Percentiles rank a stretch among this genome's conserved stretches.
These are phyloP conservation scores for Caloboletus inedulis DNA, from an alignment of 1,284 basidiomycete species.

Conservation along the genomic window DNA sequence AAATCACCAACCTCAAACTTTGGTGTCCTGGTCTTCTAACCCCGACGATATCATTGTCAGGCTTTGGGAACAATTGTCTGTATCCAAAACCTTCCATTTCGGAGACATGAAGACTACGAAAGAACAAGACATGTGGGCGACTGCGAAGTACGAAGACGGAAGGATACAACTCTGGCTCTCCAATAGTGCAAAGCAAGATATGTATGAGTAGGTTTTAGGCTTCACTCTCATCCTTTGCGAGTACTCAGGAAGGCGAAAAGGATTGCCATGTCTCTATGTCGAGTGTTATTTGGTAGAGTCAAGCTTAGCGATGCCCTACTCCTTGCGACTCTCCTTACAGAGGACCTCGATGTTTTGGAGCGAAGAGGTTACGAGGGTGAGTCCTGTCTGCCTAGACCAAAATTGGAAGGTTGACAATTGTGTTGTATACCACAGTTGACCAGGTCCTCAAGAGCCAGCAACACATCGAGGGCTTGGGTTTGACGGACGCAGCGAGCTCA, in stretches of 20 bases:
- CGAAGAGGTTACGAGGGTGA: slow-evolving; percentile 58
- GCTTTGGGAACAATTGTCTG: background rate
- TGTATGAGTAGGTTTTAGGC: slow-evolving; percentile 72
- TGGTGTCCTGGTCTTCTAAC: background rate
- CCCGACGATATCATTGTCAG: background rate
- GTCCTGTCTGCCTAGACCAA: background rate
- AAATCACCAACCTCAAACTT: background rate
- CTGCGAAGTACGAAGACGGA: background rate
- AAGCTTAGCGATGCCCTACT: slow-evolving; percentile 79
- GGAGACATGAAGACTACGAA: background rate
- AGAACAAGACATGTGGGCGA: background rate
- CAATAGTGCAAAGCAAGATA: slow-evolving; percentile 56
- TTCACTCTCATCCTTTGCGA: slow-evolving; percentile 23
- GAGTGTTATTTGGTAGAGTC: slow-evolving; percentile 65
- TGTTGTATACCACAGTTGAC: background rate
- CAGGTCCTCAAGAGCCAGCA: background rate
- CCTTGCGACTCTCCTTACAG: slow-evolving; percentile 87
- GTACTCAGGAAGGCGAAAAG: background rate
- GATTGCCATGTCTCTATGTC: slow-evolving; percentile 71
- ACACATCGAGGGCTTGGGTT: background rate
- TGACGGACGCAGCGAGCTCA: background rate
- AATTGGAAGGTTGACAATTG: background rate
- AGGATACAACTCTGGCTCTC: slow-evolving; percentile 1
- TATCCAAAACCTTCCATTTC: slow-evolving; percentile 1
- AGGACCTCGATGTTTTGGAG: slow-evolving; percentile 77